Conservation (phyloP, 2,329 filamentous ascomycete species). For the Plectosphaerella plurivora region DNA sequence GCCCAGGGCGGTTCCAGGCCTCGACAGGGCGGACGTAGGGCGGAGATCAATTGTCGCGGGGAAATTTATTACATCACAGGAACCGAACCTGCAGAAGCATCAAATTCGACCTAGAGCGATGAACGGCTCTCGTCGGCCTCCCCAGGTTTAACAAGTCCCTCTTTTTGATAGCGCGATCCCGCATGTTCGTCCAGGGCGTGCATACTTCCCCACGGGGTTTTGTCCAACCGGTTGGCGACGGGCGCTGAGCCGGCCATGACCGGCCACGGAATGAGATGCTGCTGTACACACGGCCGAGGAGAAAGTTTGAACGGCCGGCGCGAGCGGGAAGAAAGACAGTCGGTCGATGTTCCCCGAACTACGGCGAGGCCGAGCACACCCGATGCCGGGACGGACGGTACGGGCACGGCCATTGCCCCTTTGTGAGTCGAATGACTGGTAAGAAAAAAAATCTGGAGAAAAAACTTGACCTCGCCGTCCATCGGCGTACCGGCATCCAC, state of each 20-base stretch:
- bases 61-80: no score
- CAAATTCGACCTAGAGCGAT: no score
- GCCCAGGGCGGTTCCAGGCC: background rate
- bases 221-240: no score
- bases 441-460: background rate
- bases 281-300: no score
- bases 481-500: background rate
- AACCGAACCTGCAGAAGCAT: no score
- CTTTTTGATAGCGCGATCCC: no score
- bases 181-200: no score
- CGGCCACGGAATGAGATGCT: no score
- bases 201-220: no score
- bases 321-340: background rate
- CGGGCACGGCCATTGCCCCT: background rate
- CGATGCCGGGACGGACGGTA: background rate
- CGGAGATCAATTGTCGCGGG: background rate
- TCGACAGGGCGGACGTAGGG: background rate
- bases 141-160: no score
- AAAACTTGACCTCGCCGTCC: background rate
- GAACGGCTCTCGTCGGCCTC: no score
- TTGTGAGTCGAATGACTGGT: background rate
- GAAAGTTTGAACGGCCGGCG: background rate
- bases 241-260: no score
- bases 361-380: background rate
- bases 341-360: background rate